phyloP scores from a whole-genome alignment of 2,329 filamentous ascomycete species.

The Ophioceras dolichostomum region DNA sequence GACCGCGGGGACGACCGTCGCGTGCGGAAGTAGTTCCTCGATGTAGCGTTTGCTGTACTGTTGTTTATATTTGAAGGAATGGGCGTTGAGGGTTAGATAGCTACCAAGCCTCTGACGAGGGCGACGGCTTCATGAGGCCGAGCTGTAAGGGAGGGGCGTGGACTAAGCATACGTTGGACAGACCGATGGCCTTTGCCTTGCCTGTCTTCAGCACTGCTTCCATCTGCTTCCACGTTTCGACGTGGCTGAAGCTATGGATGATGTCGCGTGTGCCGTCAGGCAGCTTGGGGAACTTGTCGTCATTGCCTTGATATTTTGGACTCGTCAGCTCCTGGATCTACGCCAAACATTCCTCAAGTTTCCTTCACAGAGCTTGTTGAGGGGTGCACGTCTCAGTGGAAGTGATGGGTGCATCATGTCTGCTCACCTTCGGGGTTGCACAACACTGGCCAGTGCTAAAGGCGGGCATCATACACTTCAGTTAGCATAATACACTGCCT shows the following conservation, averaged over 20 bases:
- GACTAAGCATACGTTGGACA: conserved; percentile 34
- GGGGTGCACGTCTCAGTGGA: too few relatives aligned
- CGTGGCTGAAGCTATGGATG: conserved; percentile 53
- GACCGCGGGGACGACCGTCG: conserved; percentile 46
- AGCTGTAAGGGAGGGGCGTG: too few relatives aligned
- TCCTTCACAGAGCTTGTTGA: too few relatives aligned
- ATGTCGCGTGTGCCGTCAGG: conserved; percentile 66
- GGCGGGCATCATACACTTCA: too few relatives aligned
- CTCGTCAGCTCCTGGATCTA: too few relatives aligned
- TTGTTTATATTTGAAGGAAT: too few relatives aligned
- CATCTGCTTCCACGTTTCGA: conserved; percentile 68
- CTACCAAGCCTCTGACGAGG: too few relatives aligned
- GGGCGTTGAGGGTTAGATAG: too few relatives aligned
- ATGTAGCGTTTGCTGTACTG: conserved; percentile 44
- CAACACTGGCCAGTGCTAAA: conserved; percentile 66
- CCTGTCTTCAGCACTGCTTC: conserved; percentile 51
- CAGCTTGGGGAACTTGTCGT: conserved; percentile 63
- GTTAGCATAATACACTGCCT: too few relatives aligned
- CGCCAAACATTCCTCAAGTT: too few relatives aligned
- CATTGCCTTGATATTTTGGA: conserved; percentile 52
- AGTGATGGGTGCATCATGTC: too few relatives aligned
- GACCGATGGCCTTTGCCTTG: conserved; percentile 41
- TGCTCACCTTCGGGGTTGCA: conserved; percentile 73
- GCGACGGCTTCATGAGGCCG: background rate
- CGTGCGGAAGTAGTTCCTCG: conserved; percentile 36